A percentile compares a stretch with the other conserved stretches of the same genome.
These are phyloP conservation scores for Neopestalotiopsis clavispora DNA, from an alignment of 2,329 filamentous ascomycete species.

Conservation along the genomic window DNA sequence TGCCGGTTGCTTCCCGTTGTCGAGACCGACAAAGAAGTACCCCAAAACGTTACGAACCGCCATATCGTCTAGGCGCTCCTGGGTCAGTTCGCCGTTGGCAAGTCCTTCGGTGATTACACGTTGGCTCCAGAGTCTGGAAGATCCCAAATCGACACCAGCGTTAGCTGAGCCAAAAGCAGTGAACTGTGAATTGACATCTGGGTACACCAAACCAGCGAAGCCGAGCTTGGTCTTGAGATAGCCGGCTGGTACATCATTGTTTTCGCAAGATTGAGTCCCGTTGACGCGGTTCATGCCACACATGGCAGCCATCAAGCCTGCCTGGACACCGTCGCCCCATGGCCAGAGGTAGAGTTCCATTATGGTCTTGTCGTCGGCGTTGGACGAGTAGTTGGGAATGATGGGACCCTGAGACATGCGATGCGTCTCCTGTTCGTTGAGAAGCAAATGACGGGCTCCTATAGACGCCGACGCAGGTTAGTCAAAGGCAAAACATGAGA, in stretches of 20 bases:
- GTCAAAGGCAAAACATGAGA: too few relatives aligned
- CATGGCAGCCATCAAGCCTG: constrained; percentile 28
- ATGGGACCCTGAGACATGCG: constrained; percentile 3
- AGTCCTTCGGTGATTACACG: constrained; percentile 12
- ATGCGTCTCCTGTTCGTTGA: constrained; percentile 24
- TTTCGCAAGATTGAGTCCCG: constrained; percentile 30
- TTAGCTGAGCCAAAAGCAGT: constrained; percentile 2
- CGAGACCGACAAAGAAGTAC: constrained; percentile 23
- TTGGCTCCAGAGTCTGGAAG: constrained; percentile 5
- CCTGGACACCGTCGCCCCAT: constrained; percentile 26
- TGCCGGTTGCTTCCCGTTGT: constrained; percentile 20
- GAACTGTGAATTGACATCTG: neutral
- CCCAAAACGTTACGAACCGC: constrained; percentile 21
- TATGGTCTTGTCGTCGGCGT: constrained; percentile 29
- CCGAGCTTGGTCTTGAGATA: constrained; percentile 34
- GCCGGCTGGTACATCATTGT: constrained; percentile 24
- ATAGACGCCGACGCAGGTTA: neutral
- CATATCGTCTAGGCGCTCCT: constrained; percentile 25
- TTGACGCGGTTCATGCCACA: constrained; percentile 32
- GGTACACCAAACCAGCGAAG: constrained; percentile 25
- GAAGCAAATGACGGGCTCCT: constrained; percentile 15
- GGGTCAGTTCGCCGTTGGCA: constrained; percentile 23
- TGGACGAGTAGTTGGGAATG: constrained; percentile 17
- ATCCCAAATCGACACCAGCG: constrained; percentile 3
- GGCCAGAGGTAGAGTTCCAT: constrained; percentile 33